Base-by-base conservation (phyloP, 768 basidiomycete genomes). In the Hypholoma sublateritium region DNA sequence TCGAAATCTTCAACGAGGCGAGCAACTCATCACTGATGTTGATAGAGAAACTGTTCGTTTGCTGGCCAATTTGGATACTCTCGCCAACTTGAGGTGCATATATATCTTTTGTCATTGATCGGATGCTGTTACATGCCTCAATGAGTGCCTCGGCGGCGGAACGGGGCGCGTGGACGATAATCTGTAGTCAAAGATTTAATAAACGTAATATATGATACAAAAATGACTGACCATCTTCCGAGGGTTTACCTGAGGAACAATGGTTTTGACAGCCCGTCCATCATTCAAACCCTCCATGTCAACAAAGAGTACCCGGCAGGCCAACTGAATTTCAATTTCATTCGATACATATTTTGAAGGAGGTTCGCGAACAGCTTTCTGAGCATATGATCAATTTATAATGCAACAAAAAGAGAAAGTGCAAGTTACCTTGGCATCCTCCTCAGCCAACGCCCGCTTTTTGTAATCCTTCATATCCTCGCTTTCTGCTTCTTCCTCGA, bases 271-370 rank as follows among this genome's bases (percentile, higher is more conserved):
- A 0, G 97, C 95, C 58, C 96, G 91, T 1, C 96, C 96, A 65
- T 99, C 97, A 64, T 95, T 95, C 52, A 96, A 74, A 28, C 97
- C 97, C 66, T 98, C 97, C 84, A 98, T 87, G 67, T 99, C 96
- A 45, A 98, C 86, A 65, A 91, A 98, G 45, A 95, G 82, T 25
- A 98, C 73, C 4, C 89, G 85, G 64, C 96, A 97, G 28, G 89
- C 85, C 34, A 98, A 68, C 56, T 93, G 87, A 22, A 98, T 82
- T 56, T 89, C 86, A 5, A 90, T 77, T 22, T 84, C 79, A 42
- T 88, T 87, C 0, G 86, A 82, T 45, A 97, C 80, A 63, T 86
- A 98, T 70, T 98, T 98, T 35, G 90, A 95, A 14, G 97, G 97
- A 1, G 91, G 85, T 70, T 98, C 97, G 55, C 81, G 82, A 4